Base-by-base conservation (phyloP, 2,329 filamentous ascomycete genomes). In the Colletotrichum tamarilloi region DNA sequence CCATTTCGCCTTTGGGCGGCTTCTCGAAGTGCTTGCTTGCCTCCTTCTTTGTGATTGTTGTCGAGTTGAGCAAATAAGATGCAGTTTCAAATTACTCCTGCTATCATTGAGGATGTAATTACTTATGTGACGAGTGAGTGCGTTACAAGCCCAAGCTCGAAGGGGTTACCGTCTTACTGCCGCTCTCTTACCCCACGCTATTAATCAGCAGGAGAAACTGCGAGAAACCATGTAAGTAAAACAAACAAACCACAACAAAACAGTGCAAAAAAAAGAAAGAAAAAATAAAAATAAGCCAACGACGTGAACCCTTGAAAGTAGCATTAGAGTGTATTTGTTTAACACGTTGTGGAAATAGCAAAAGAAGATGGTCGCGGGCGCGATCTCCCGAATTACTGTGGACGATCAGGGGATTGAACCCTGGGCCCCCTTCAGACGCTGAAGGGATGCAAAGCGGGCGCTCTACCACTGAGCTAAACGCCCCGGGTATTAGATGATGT, bases 371-470 rank as follows among this genome's bases (percentile, higher is more conserved):
- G 5, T 1, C 19, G 12, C 42, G 4, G 0, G n/a, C 8, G n/a
- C 62, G n/a, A 24, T n/a, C 5, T 14, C 2, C 22, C 42, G n/a
- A 16, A 6, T 12, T 1, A 11, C 19, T 2, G 14, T 63, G 62
- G 62, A 63, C 62, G 62, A 53, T 53, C 62, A 63, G 62, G 62
- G 60, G 62, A 63, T 63, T 49, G 62, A 63, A 63, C 62, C 62
- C 62, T 63, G 62, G 62, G 62, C 62, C 62, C 55, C 52, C 52
- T 46, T 46, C 62, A 63, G 14, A 63, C 42, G 49, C n/a, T 63
- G 14, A 7, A 53, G 46, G 8, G 4, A 63, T 63, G 62, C 62
- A 63, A 63, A 63, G 62, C 62, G 62, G 52, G 52, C 52, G 62
- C 52, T 46, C 52, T 63, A 63, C 62, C 62, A 63, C 62, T 63